These are phyloP conservation scores for Ustilago nuda DNA, from an alignment of 1,284 basidiomycete genomes.

Conservation along the genomic window DNA sequence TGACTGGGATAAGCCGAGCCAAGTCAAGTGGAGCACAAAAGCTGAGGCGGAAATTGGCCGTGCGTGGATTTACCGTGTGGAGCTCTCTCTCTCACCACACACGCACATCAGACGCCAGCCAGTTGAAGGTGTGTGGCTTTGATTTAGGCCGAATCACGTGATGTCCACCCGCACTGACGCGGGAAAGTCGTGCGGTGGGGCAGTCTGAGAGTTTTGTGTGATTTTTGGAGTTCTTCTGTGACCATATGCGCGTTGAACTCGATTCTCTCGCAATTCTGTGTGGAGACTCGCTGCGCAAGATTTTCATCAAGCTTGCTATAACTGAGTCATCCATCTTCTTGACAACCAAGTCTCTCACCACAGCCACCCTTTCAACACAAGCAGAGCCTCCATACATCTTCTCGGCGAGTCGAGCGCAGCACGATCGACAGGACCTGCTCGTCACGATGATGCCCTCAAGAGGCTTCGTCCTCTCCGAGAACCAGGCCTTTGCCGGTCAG, in stretches of 20 bases:
- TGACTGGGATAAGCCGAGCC: constrained; percentile 13
- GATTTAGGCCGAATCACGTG: constrained; percentile 26
- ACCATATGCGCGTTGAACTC: constrained; percentile 17
- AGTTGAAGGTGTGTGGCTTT: background rate
- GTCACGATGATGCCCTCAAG: constrained; percentile 46
- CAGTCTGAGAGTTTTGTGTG: background rate
- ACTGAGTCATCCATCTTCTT: background rate
- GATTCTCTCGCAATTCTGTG: constrained; percentile 12
- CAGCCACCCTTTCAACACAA: background rate
- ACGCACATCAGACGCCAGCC: background rate
- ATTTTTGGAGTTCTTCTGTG: background rate
- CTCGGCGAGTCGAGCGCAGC: background rate
- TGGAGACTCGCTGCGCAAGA: background rate
- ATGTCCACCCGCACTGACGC: constrained; percentile 14
- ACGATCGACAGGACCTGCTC: background rate
- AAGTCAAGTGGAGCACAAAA: background rate
- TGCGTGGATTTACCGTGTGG: constrained; percentile 2
- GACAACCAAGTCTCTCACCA: background rate
- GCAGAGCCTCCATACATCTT: background rate
- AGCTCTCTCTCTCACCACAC: background rate
- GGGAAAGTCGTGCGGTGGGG: constrained; percentile 37
- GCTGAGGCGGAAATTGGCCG: constrained; percentile 1
- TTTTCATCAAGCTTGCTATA: background rate
- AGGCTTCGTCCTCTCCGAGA: constrained; percentile 48
- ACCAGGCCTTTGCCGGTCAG: constrained; percentile 48